phyloP scores from a whole-genome alignment of 2,329 filamentous ascomycete genomes.

The Hypomyces perniciosus region DNA sequence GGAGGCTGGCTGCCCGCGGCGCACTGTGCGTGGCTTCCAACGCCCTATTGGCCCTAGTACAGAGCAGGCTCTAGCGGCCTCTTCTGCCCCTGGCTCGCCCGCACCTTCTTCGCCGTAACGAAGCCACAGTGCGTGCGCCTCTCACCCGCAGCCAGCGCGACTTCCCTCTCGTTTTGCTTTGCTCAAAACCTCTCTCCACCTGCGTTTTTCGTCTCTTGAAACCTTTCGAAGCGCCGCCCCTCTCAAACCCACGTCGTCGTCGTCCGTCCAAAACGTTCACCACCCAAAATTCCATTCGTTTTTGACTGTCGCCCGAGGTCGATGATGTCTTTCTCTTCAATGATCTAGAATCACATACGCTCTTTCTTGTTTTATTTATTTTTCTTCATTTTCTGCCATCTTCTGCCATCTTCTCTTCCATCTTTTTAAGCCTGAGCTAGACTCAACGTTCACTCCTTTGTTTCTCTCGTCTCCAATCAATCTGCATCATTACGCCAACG shows the following conservation, averaged over 20 bases:
- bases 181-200: slow-evolving; percentile 5
- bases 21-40: not conserved
- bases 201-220: not conserved
- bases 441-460: slow-evolving; percentile 43
- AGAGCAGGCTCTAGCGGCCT: not conserved
- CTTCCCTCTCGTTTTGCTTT: slow-evolving; percentile 9
- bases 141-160: slow-evolving; percentile 1
- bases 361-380: slow-evolving; percentile 18
- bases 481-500: slow-evolving; percentile 1
- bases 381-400: slow-evolving; percentile 17
- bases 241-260: no score
- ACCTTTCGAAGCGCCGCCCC: not conserved
- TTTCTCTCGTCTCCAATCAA: slow-evolving; percentile 14
- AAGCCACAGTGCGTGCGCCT: no score
- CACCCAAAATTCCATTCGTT: slow-evolving; percentile 4
- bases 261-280: no score
- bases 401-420: slow-evolving; percentile 22
- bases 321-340: slow-evolving; percentile 32
- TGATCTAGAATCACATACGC: slow-evolving; percentile 20
- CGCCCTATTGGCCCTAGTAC: not conserved
- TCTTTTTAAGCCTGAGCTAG: slow-evolving; percentile 36
- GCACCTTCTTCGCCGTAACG: not conserved
- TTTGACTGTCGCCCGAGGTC: slow-evolving; percentile 16
- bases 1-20: no score
- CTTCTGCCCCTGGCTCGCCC: not conserved